phyloP scores from a whole-genome alignment of 164 flowering plant species.

The Aristolochia contorta region DNA sequence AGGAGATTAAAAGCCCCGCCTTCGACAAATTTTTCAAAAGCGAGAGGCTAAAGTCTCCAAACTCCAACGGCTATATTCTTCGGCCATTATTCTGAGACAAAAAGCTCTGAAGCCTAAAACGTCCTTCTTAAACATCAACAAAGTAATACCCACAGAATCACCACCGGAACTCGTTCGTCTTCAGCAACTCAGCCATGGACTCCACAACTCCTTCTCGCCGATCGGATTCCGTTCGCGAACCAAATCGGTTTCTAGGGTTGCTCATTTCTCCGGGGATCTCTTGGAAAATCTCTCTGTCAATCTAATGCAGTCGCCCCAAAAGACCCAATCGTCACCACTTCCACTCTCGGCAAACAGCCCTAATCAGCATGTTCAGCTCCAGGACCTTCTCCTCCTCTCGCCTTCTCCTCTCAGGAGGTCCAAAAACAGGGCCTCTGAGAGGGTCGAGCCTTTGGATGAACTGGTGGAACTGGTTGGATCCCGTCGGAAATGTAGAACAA shows the following conservation, averaged over 20 bases:
- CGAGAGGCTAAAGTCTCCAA: no score
- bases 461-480: constrained; percentile 23
- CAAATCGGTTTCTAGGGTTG: constrained; percentile 46
- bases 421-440: constrained; percentile 38
- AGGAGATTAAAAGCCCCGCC: no score
- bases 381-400: constrained; percentile 54
- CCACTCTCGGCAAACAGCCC: constrained; percentile 14
- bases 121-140: no score
- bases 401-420: constrained; percentile 51
- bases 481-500: constrained; percentile 41
- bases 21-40: no score
- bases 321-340: constrained; percentile 11
- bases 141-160: no score
- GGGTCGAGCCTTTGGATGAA: constrained; percentile 38
- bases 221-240: constrained; percentile 27
- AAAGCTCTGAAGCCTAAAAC: no score
- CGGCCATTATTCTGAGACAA: no score
- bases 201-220: constrained; percentile 35
- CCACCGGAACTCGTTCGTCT: no score
- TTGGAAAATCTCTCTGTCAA: constrained; percentile 16
- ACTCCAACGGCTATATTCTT: no score
- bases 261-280: constrained; percentile 14
- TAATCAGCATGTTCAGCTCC: constrained; percentile 23
- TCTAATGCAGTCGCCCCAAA: constrained; percentile 18
- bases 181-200: background rate